These are phyloP conservation scores for Sanguinoderma infundibulare DNA, from an alignment of 1,284 basidiomycete genomes.

Conservation along the genomic window DNA sequence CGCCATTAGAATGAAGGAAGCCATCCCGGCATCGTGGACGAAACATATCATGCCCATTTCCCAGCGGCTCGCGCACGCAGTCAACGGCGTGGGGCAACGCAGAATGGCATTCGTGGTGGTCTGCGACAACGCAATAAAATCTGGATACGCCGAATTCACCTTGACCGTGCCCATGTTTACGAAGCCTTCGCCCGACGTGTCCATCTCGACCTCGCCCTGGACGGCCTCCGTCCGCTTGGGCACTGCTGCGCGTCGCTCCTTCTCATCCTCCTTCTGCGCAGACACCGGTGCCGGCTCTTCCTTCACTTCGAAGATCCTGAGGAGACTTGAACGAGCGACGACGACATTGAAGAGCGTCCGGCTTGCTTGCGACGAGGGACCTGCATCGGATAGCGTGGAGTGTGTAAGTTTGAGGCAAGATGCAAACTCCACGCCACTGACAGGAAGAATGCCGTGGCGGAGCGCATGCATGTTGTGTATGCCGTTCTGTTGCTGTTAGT, in stretches of 20 bases:
- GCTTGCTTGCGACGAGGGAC: too few relatives aligned
- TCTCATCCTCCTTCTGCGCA: conserved; percentile 56
- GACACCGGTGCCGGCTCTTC: conserved; percentile 66
- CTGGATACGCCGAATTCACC: conserved; percentile 55
- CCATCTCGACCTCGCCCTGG: conserved; percentile 78
- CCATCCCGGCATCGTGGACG: too few relatives aligned
- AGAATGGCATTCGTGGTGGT: conserved; percentile 26
- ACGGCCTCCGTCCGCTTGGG: conserved; percentile 70
- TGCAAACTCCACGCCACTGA: conserved; percentile 88
- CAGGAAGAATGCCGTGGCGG: conserved; percentile 82
- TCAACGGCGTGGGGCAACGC: conserved; percentile 15
- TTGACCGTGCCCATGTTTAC: conserved; percentile 73
- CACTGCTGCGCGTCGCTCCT: conserved; percentile 53
- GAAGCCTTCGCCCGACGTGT: conserved; percentile 78
- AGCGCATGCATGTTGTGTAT: conserved; percentile 71
- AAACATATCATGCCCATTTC: too few relatives aligned
- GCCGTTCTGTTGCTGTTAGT: too few relatives aligned
- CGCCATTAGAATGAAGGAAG: neutral
- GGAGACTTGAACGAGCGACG: too few relatives aligned
- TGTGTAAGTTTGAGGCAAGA: conserved; percentile 81
- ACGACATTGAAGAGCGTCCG: too few relatives aligned
- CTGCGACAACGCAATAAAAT: conserved; percentile 24
- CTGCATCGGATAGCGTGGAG: conserved; percentile 56
- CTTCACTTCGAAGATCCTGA: conserved; percentile 82
- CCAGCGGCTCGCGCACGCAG: conserved; percentile 15